Evolutionary conservation across 2,329 filamentous ascomycete species (phyloP).

Genomic region (Cryphonectria parasitica): DNA sequence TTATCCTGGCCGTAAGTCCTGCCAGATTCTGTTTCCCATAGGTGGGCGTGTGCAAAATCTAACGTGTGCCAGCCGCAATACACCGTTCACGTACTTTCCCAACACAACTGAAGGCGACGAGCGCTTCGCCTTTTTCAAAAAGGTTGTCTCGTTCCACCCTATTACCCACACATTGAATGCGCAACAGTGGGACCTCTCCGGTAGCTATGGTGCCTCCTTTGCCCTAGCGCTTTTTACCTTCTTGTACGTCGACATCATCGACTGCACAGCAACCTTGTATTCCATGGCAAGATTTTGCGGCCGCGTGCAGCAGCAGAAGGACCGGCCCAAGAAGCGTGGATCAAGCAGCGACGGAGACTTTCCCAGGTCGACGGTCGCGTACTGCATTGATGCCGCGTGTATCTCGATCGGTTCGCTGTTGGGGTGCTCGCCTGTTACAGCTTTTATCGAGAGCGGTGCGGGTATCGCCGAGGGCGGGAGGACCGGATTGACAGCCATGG

Average conservation of each 20-base stretch:
- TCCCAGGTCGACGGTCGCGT: constrained; percentile 80
- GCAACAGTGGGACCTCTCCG: constrained; percentile 67
- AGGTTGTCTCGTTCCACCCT: constrained; percentile 72
- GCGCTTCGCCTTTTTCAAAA: constrained; percentile 73
- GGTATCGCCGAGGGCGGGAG: constrained; percentile 87
- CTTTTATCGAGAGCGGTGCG: constrained; percentile 87
- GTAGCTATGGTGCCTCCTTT: constrained; percentile 62
- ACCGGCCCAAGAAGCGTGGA: constrained; percentile 48
- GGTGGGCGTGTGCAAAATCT: constrained; percentile 21
- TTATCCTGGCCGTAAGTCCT: constrained; percentile 71
- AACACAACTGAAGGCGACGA: constrained; percentile 65
- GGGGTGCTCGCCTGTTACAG: constrained; percentile 79
- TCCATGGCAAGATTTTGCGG: constrained; percentile 77
- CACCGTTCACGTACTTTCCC: constrained; percentile 74
- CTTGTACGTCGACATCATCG: constrained; percentile 79
- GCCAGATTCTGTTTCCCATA: neutral
- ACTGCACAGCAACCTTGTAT: constrained; percentile 77
- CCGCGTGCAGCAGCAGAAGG: constrained; percentile 48
- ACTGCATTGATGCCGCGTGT: constrained; percentile 71
- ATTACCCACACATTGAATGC: constrained; percentile 65
- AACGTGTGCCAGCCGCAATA: constrained; percentile 56
- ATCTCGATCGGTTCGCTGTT: constrained; percentile 76
- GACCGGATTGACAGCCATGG: constrained; percentile 81
- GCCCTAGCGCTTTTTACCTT: constrained; percentile 75
- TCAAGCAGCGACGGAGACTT: constrained; percentile 71